Conservation (phyloP, 2,329 filamentous ascomycete genomes). For the Sclerotinia borealis region DNA sequence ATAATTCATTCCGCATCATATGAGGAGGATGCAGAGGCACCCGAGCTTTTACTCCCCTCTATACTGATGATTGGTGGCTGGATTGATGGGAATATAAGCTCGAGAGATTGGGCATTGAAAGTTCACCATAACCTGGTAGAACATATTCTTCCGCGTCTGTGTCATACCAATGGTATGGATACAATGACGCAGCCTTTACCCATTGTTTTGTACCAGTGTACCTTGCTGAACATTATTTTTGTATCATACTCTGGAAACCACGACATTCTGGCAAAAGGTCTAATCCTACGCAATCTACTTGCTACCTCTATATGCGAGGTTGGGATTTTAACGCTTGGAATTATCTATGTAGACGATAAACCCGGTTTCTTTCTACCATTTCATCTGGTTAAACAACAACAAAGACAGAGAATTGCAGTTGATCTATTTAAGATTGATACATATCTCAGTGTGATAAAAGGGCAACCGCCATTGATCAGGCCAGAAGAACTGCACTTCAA, state of each 20-base stretch:
- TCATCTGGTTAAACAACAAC: conserved; percentile 30
- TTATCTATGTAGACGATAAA: conserved; percentile 33
- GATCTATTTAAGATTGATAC: conserved; percentile 37
- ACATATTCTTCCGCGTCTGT: conserved; percentile 20
- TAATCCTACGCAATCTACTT: conserved; percentile 34
- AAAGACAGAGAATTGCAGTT: conserved; percentile 35
- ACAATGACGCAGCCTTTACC: conserved; percentile 23
- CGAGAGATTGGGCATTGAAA: conserved; percentile 28
- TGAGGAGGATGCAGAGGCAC: conserved; percentile 25
- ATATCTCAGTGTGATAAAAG: conserved; percentile 33
- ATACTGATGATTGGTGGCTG: conserved; percentile 38
- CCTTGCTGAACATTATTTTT: conserved; percentile 37
- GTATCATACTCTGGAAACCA: conserved; percentile 29
- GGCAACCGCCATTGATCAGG: conserved; percentile 32
- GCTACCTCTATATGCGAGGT: conserved; percentile 34
- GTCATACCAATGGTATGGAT: conserved; percentile 29
- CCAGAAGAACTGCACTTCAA: conserved; percentile 36
- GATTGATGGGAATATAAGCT: conserved; percentile 30
- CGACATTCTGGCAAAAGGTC: conserved; percentile 29
- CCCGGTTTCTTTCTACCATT: conserved; percentile 37
- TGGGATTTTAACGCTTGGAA: conserved; percentile 35
- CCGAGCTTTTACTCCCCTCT: conserved; percentile 28
- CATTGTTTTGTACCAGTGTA: conserved; percentile 30
- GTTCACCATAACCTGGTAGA: conserved; percentile 33
- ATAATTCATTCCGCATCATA: conserved; percentile 37